Percentiles rank a stretch among this genome's conserved stretches.
phyloP scores from a whole-genome alignment of 768 basidiomycete species.

The Rhodotorula paludigena region DNA sequence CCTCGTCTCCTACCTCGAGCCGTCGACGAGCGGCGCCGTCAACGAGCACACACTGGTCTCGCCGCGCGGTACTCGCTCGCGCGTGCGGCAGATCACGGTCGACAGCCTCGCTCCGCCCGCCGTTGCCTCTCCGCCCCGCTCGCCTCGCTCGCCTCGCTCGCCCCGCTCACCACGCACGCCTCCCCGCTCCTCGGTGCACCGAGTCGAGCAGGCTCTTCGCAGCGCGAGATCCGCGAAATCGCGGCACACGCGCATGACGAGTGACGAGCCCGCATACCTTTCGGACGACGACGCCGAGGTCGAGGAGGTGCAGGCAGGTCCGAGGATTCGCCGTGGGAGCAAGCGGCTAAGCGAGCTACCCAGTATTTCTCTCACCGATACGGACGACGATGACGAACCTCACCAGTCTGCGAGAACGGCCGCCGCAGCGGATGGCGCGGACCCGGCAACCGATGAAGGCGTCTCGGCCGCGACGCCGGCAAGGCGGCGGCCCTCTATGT shows the following conservation, averaged over 20 bases:
- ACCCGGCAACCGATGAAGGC: too few species aligned
- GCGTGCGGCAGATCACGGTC: neutral
- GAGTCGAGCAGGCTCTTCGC: too few species aligned
- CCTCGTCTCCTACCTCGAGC: neutral
- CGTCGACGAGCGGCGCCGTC: neutral
- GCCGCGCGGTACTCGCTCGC: neutral
- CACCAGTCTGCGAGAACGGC: neutral
- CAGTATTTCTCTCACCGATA: neutral
- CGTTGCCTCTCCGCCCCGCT: neutral
- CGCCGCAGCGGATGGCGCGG: neutral
- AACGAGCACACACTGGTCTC: neutral
- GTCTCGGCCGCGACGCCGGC: too few species aligned
- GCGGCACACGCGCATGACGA: neutral
- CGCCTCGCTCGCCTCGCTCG: constrained; percentile 1
- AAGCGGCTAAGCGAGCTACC: constrained; percentile 26
- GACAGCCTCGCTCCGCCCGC: too few species aligned
- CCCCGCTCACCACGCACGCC: too few species aligned
- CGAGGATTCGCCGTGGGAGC: constrained; percentile 17
- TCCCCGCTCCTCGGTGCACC: too few species aligned
- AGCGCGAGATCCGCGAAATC: too few species aligned
- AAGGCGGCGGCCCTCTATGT: too few species aligned
- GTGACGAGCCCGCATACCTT: neutral
- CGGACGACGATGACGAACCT: neutral
- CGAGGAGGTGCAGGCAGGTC: constrained; percentile 1
- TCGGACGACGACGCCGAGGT: neutral